A percentile compares a stretch with the other conserved stretches of the same genome.
phyloP scores from a whole-genome alignment of 1,284 basidiomycete species.

The Ceratobasidium sp. region DNA sequence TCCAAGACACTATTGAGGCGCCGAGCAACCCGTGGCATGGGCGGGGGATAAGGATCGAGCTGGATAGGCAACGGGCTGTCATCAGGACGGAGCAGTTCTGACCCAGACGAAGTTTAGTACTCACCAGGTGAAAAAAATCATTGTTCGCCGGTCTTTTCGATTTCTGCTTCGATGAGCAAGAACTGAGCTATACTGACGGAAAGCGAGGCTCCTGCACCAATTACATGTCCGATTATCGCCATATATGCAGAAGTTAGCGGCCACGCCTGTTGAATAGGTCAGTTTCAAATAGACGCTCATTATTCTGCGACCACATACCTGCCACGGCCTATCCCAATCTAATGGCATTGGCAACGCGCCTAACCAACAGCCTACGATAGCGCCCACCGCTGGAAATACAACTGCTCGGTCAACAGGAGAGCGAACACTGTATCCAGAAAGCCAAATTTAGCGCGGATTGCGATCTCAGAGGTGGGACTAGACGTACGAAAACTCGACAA shows the following conservation, averaged over 20 bases:
- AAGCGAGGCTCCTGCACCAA: constrained; percentile 72
- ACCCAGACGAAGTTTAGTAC: neutral
- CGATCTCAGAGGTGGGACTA: neutral
- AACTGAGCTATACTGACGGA: constrained; percentile 63
- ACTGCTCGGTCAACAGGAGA: constrained; percentile 80
- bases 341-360: constrained; percentile 87
- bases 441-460: neutral
- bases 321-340: constrained; percentile 97
- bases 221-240: constrained; percentile 75
- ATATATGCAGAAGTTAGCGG: constrained; percentile 82
- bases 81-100: constrained; percentile 30
- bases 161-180: constrained; percentile 53
- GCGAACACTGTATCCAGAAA: constrained; percentile 60
- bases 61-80: constrained; percentile 23
- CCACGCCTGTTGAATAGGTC: constrained; percentile 69
- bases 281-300: neutral
- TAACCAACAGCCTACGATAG: constrained; percentile 80
- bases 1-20: constrained; percentile 59
- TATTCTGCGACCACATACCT: constrained; percentile 66
- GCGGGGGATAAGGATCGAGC: constrained; percentile 18
- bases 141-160: constrained; percentile 48
- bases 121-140: neutral
- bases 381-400: constrained; percentile 83
- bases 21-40: constrained; percentile 34
- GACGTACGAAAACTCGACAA: constrained; percentile 82